A percentile compares a stretch with the other conserved stretches of the same genome.
Evolutionary conservation across 139 green algal genomes (phyloP).

Genomic region (Raphidocelis subcapitata): DNA sequence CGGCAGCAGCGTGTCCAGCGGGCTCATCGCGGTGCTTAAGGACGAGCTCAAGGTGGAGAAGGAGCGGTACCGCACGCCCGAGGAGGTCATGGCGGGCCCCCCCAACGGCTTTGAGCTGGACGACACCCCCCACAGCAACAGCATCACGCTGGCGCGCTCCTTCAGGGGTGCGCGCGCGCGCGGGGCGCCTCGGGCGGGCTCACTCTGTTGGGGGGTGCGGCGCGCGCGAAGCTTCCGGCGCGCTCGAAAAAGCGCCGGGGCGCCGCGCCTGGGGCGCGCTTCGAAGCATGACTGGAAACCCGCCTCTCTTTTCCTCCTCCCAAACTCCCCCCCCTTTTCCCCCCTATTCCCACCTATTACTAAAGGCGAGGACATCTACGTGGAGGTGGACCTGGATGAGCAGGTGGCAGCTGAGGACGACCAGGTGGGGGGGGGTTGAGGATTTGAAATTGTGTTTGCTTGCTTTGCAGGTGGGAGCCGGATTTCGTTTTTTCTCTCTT

Average conservation of each 20-base stretch:
- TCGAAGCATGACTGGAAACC: no score
- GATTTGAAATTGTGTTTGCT: no score
- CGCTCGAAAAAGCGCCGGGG: no score
- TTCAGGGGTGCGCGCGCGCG: conserved; percentile 23
- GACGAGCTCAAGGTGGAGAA: conserved; percentile 69
- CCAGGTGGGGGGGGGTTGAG: neutral
- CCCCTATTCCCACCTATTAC: no score
- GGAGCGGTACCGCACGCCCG: conserved; percentile 54
- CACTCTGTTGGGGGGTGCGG: no score
- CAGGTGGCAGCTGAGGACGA: conserved; percentile 24
- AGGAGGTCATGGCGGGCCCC: conserved; percentile 38
- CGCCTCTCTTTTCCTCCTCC: no score
- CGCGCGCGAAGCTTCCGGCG: no score
- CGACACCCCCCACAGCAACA: conserved; percentile 39
- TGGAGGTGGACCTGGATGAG: conserved; percentile 63
- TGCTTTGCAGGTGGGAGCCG: no score
- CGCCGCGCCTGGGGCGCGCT: no score
- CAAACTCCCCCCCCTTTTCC: no score
- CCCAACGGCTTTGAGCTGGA: conserved; percentile 36
- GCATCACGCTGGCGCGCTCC: conserved; percentile 41
- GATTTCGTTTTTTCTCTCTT: no score
- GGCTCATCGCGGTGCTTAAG: conserved; percentile 38
- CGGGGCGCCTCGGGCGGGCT: conserved; percentile 18
- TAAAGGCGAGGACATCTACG: conserved; percentile 48
- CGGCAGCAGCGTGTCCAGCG: conserved; percentile 4